phyloP scores from a whole-genome alignment of 2,329 filamentous ascomycete genomes.

The Penicillium vulpinum region DNA sequence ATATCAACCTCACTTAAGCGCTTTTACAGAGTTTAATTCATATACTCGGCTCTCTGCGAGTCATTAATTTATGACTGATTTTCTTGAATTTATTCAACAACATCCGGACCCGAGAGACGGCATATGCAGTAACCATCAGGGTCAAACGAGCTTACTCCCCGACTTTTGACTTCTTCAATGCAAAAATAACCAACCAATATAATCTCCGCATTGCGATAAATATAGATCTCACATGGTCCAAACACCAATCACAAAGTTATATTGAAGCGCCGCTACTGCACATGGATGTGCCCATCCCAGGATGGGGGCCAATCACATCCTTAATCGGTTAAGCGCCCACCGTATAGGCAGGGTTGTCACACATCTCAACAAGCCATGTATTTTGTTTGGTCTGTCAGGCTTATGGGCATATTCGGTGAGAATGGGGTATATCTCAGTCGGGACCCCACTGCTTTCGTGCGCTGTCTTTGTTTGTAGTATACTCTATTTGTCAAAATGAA shows the following conservation, averaged over 20 bases:
- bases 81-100: neutral
- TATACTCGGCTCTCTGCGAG: too few species aligned
- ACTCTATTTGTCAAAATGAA: constrained; percentile 25
- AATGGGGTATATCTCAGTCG: constrained; percentile 25
- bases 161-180: constrained; percentile 9
- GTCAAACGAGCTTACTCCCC: neutral
- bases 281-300: constrained; percentile 16
- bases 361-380: constrained; percentile 8
- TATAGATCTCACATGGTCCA: neutral
- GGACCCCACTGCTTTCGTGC: constrained; percentile 18
- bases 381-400: constrained; percentile 2
- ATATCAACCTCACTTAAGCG: neutral
- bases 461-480: constrained; percentile 8
- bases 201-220: neutral
- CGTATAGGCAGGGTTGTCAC: constrained; percentile 27
- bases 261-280: constrained; percentile 25
- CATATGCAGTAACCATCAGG: neutral
- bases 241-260: constrained; percentile 15
- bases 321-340: constrained; percentile 32
- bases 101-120: neutral
- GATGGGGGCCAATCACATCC: constrained; percentile 23
- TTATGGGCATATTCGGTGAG: neutral
- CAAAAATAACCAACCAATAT: constrained; percentile 4
- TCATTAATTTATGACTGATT: neutral
- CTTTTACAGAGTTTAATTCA: neutral